Conservation (phyloP, 108 stramenopile genomes). For the Cyclotella choctawhatcheeana region DNA sequence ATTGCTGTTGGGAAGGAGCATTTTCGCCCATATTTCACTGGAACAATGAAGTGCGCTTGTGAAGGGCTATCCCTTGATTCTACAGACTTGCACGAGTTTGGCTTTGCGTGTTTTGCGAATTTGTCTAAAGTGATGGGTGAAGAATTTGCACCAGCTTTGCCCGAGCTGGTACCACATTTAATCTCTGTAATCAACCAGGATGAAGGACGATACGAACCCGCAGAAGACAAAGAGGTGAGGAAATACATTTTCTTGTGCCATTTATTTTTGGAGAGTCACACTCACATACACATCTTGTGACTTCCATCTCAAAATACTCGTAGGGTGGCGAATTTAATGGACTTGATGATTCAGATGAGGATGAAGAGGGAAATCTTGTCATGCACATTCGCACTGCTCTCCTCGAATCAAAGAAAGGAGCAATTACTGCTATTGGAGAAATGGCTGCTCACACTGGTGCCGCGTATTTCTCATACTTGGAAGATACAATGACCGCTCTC, state of each 20-base stretch:
- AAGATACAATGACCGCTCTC: conserved; percentile 78
- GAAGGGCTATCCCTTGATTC: conserved; percentile 86
- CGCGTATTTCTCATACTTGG: conserved; percentile 86
- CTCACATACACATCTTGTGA: no score
- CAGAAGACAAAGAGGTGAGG: conserved; percentile 53
- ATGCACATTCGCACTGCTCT: conserved; percentile 93
- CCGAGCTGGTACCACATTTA: conserved; percentile 92
- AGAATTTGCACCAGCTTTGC: conserved; percentile 91
- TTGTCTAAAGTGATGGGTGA: conserved; percentile 95
- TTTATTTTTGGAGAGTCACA: no score
- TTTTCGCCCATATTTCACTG: conserved; percentile 94
- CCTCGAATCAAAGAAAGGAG: conserved; percentile 95
- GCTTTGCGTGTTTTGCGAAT: conserved; percentile 96
- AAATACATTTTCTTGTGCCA: neutral
- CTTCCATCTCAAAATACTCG: no score
- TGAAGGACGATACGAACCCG: conserved; percentile 82
- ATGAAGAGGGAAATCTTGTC: conserved; percentile 77
- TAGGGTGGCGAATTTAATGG: conserved; percentile 72
- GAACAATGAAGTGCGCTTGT: conserved; percentile 90
- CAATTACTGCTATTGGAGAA: conserved; percentile 95
- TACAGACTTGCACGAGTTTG: conserved; percentile 95
- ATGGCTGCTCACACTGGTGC: conserved; percentile 92
- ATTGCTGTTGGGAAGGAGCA: conserved; percentile 93
- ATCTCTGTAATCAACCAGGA: conserved; percentile 80
- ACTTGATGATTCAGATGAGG: conserved; percentile 91